Percentiles rank a stretch among this genome's conserved stretches.
Evolutionary conservation across 2,329 filamentous ascomycete genomes (phyloP).

Genomic region (Botrytis squamosa): DNA sequence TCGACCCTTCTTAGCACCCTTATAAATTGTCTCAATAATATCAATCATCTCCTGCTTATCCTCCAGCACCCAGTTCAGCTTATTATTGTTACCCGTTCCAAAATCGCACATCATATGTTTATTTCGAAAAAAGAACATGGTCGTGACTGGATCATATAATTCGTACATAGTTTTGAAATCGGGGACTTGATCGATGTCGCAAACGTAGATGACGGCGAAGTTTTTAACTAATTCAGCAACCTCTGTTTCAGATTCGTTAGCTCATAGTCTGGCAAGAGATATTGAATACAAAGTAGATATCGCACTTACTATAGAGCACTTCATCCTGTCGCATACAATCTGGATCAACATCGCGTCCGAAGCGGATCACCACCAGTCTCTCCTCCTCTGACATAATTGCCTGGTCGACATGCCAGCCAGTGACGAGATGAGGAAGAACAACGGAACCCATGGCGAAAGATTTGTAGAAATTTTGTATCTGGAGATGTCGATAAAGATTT

Average conservation of each 20-base stretch:
- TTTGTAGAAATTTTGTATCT: neutral
- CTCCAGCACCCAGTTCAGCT: slow-evolving; percentile 92
- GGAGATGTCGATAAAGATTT: neutral
- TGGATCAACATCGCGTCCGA: slow-evolving; percentile 81
- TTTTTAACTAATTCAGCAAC: slow-evolving; percentile 94
- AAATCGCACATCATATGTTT: slow-evolving; percentile 99
- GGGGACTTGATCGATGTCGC: slow-evolving; percentile 85
- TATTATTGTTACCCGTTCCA: slow-evolving; percentile 98
- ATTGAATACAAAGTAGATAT: neutral
- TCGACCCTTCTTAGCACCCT: slow-evolving; percentile 95
- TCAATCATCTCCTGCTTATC: slow-evolving; percentile 99
- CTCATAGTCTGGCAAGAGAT: neutral
- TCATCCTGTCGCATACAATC: slow-evolving; percentile 86
- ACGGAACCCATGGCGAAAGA: slow-evolving; percentile 63
- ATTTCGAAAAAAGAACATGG: slow-evolving; percentile 98
- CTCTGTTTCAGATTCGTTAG: slow-evolving; percentile 35
- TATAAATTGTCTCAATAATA: slow-evolving; percentile 96
- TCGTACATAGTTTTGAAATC: slow-evolving; percentile 98
- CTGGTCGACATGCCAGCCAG: slow-evolving; percentile 98
- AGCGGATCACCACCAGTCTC: slow-evolving; percentile 88
- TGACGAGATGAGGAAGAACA: slow-evolving; percentile 84
- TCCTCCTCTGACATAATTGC: slow-evolving; percentile 88
- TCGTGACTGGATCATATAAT: slow-evolving; percentile 84
- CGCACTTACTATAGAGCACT: slow-evolving; percentile 70
- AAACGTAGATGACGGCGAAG: slow-evolving; percentile 89